A percentile compares a stretch with the other conserved stretches of the same genome.
phyloP scores from a whole-genome alignment of 345 rosid genomes.

The Kernera saxatilis region DNA sequence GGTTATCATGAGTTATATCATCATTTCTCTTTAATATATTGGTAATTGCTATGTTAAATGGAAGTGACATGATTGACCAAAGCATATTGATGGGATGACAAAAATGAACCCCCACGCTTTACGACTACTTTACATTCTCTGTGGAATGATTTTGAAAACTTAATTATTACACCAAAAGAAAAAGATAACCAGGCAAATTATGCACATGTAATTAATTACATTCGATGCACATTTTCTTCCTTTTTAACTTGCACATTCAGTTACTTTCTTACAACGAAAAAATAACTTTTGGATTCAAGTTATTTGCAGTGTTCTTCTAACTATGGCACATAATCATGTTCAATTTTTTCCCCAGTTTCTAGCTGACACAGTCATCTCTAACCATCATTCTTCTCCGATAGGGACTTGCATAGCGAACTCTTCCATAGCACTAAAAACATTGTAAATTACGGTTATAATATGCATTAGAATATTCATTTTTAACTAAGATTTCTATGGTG shows the following conservation, averaged over 20 bases:
- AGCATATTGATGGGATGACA: constrained; percentile 22
- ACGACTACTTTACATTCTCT: constrained; percentile 33
- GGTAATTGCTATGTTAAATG: constrained; percentile 23
- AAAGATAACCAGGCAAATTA: constrained; percentile 20
- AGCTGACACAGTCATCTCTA: no score
- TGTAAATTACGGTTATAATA: no score
- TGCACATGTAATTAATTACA: constrained; percentile 24
- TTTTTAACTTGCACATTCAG: neutral
- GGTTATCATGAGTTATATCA: constrained; percentile 19
- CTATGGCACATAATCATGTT: no score
- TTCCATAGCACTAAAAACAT: neutral
- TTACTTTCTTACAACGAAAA: neutral
- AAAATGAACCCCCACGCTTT: constrained; percentile 31
- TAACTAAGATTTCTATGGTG: neutral
- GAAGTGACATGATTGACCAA: constrained; percentile 26
- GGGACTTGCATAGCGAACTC: neutral
- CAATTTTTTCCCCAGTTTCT: no score
- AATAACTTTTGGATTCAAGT: neutral
- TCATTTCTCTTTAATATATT: constrained; percentile 2
- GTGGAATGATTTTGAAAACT: constrained; percentile 16
- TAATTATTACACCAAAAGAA: constrained; percentile 24
- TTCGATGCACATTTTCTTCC: neutral
- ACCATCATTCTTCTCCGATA: no score
- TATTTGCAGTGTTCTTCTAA: neutral
- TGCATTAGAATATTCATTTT: no score